Evolutionary conservation across 2,329 filamentous ascomycete species (phyloP).

Genomic region (Aspergillus pseudotamarii): DNA sequence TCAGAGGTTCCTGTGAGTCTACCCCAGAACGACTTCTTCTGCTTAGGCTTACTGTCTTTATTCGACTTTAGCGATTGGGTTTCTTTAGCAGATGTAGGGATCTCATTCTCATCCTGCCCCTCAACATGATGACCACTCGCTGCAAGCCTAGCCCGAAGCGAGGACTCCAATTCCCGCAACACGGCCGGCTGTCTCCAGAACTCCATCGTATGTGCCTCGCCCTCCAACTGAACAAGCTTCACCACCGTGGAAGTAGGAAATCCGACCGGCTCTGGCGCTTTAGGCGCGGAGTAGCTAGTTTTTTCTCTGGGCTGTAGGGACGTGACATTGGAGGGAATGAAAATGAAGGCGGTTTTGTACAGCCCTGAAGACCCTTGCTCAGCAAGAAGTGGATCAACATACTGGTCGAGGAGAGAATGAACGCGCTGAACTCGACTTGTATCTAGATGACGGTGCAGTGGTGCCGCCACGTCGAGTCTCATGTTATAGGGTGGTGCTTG

Average conservation of each 20-base stretch:
- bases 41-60: not conserved
- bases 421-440: not conserved
- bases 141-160: not conserved
- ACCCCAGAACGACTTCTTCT: not conserved
- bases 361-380: not conserved
- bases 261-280: not conserved
- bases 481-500: not conserved
- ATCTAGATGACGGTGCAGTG: slow-evolving; percentile 1
- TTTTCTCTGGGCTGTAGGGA: not conserved
- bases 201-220: not conserved
- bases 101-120: not conserved
- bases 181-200: slow-evolving; percentile 1
- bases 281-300: not conserved
- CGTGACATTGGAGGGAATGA: not conserved
- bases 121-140: not conserved
- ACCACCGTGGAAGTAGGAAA: not conserved
- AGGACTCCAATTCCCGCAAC: not conserved
- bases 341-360: not conserved
- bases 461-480: not conserved
- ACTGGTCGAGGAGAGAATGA: not conserved
- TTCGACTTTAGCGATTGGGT: too few species aligned
- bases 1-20: not conserved
- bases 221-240: not conserved
- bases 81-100: not conserved
- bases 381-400: not conserved